phyloP scores from a whole-genome alignment of 768 basidiomycete genomes.

The Hypholoma fasciculare region DNA sequence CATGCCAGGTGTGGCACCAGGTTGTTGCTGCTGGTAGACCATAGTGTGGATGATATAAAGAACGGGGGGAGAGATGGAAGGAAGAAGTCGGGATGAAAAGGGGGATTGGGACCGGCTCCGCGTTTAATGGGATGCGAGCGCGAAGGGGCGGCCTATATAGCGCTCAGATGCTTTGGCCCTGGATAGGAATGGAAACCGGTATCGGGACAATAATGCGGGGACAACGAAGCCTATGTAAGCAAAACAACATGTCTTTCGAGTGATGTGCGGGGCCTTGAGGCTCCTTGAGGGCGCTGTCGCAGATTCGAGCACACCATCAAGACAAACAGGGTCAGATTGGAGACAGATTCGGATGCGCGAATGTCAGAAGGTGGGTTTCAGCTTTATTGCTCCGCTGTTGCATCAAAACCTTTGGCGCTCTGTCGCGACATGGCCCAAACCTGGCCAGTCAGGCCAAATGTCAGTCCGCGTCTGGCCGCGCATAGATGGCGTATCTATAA shows the following conservation, averaged over 20 bases:
- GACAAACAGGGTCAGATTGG: neutral
- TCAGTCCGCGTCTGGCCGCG: no score
- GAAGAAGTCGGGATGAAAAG: neutral
- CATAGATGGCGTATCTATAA: no score
- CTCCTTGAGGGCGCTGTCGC: neutral
- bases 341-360: no score
- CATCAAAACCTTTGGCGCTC: no score
- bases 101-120: neutral
- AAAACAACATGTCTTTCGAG: neutral
- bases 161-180: neutral
- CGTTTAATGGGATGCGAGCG: neutral
- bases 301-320: neutral
- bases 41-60: conserved; percentile 6
- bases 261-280: neutral
- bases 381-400: no score
- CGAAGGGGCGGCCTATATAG: conserved; percentile 1
- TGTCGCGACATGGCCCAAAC: no score
- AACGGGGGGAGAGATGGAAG: neutral
- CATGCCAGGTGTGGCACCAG: conserved; percentile 23
- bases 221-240: neutral
- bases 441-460: no score
- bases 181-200: neutral
- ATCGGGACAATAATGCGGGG: neutral
- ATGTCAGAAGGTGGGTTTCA: no score
- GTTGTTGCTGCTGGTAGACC: conserved; percentile 20